Evolutionary conservation across 805 yeast species (phyloP), one percentile per base, ranked within the genome.

Genomic region (Candida glaebosa): DNA sequence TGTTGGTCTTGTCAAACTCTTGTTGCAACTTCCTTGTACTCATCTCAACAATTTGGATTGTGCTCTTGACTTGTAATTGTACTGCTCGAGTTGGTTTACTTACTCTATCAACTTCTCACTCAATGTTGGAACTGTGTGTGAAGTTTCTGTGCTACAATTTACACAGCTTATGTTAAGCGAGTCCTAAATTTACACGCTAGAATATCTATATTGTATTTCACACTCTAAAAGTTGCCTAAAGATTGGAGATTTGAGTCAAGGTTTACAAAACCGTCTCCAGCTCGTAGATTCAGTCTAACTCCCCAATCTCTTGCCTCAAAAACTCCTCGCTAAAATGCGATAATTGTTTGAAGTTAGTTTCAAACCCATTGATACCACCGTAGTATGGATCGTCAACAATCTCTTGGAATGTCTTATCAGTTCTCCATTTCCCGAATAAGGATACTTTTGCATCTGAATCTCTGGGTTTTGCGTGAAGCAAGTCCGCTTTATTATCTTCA

Each of bases 1-100:
- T 88, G 63, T 88, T 88, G 55, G 90, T 88, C 58, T 90, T 87
- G 66, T 91, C 99, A 59, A 93, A 87, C 71, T 91, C 97, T 64
- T 70, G 76, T 53, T 70, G 76, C 49, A 70, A 67, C 47, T 69
- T 70, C 39, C 76, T 54, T 17, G 72, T 58, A 52, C 72, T 65
- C 76, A 70, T 70, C 34, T 28, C 14, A 10, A 14, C 12, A 24
- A 8, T 24, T 12, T 12, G 8, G 28, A 8, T 24, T 24, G n/a
- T n/a, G n/a, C n/a, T n/a, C n/a, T n/a, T n/a, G n/a, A n/a, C n/a
- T n/a, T n/a, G n/a, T n/a, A n/a, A n/a, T n/a, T n/a, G n/a, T n/a
- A n/a, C n/a, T n/a, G n/a, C n/a, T n/a, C n/a, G n/a, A n/a, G n/a
- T n/a, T n/a, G n/a, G 26, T 22, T 10, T 10, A 7, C 26, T 22